Conservation (phyloP, 75 land plant genomes). For the Isoetes taiwanensis region DNA sequence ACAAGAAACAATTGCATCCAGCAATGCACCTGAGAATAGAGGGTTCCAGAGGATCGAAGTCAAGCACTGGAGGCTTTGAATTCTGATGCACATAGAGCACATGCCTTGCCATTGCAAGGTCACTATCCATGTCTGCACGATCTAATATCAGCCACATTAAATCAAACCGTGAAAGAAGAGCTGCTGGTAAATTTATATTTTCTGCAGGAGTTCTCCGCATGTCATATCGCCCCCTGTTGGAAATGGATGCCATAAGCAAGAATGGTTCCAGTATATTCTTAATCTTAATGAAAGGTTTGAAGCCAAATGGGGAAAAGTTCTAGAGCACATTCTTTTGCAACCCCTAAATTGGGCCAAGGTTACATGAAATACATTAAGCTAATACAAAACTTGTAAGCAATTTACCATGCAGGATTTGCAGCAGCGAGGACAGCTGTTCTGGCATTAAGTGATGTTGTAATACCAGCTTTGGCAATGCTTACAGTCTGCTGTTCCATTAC, state of each 20-base stretch:
- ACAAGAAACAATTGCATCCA: not conserved
- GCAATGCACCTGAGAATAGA: slow-evolving; percentile 52
- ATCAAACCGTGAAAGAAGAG: slow-evolving; percentile 87
- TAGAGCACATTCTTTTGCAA: not conserved
- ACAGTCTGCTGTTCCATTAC: slow-evolving; percentile 99
- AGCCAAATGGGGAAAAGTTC: not conserved
- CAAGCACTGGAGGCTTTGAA: slow-evolving; percentile 66
- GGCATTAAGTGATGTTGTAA: slow-evolving; percentile 93
- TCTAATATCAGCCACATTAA: slow-evolving; percentile 91
- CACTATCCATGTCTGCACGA: slow-evolving; percentile 87
- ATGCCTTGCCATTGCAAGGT: slow-evolving; percentile 91
- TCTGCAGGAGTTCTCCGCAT: slow-evolving; percentile 95
- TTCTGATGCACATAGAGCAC: slow-evolving; percentile 75
- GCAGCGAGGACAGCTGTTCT: slow-evolving; percentile 95
- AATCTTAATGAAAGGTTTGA: not conserved
- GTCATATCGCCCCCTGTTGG: slow-evolving; percentile 91
- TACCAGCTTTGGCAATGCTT: slow-evolving; percentile 99
- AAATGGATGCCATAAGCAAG: slow-evolving; percentile 4
- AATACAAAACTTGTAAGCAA: not conserved
- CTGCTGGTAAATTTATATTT: slow-evolving; percentile 95
- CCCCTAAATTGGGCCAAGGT: too few species aligned
- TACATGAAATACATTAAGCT: too few species aligned
- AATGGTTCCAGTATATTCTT: not conserved
- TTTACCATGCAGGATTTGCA: slow-evolving; percentile 97
- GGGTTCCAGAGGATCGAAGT: slow-evolving; percentile 78